Evolutionary conservation across 106 monocot genomes (phyloP).

Genomic region (Cymbidium sinense): DNA sequence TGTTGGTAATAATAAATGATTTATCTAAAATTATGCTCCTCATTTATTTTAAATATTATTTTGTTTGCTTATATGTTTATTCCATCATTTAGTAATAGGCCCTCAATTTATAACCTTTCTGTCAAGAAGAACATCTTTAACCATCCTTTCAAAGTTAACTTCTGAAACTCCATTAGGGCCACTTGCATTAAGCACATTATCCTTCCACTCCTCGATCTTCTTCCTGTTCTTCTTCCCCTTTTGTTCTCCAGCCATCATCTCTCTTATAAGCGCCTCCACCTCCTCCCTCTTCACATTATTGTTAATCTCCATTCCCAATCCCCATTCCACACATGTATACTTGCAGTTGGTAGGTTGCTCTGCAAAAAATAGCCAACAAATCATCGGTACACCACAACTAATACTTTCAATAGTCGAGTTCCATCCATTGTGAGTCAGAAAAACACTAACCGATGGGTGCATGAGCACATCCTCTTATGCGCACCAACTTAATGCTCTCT

Average conservation of each 20-base stretch:
- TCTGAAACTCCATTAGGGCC: too few species aligned
- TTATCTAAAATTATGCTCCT: too few species aligned
- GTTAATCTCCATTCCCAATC: conserved; percentile 15
- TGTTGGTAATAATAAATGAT: too few species aligned
- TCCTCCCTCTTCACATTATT: conserved; percentile 32
- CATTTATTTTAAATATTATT: too few species aligned
- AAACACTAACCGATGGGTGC: conserved; percentile 34
- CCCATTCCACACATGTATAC: conserved; percentile 17
- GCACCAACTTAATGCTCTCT: conserved; percentile 34
- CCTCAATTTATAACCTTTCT: too few species aligned
- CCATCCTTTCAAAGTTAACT: too few species aligned
- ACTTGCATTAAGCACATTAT: too few species aligned
- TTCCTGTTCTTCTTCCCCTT: conserved; percentile 27
- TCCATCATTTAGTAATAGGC: too few species aligned
- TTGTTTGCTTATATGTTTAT: too few species aligned
- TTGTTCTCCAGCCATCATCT: conserved; percentile 27
- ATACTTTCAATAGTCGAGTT: conserved; percentile 14
- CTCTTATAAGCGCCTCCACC: conserved; percentile 35
- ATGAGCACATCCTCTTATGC: conserved; percentile 34
- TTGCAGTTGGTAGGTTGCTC: too few species aligned
- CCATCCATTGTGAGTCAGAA: conserved; percentile 66
- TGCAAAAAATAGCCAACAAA: conserved; percentile 34
- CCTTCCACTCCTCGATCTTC: conserved; percentile 27
- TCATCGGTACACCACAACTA: conserved; percentile 10
- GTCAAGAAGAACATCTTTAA: too few species aligned